Evolutionary conservation across 1,284 basidiomycete species (phyloP), one percentile per base, ranked within the genome.

Genomic region (Exobasidium rhododendri): DNA sequence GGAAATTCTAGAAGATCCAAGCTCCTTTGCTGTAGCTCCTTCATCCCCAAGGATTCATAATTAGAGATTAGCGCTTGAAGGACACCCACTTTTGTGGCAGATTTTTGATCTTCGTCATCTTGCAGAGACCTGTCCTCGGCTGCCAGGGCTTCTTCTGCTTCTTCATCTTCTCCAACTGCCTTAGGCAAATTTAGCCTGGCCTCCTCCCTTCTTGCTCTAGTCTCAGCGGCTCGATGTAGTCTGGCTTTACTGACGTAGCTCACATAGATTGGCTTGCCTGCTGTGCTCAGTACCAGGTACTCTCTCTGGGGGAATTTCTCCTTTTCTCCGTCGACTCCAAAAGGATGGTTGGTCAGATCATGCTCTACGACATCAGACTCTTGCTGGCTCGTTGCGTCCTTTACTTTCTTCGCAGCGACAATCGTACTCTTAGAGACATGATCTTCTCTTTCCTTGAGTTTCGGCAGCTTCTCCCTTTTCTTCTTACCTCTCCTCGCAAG

Each of bases 31-130:
- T 71, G 66, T 31, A 79, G 66, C 52, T 63, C 59, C 30, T 69
- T 67, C 7, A 73, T 70, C 4, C 74, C 71, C 49, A 78, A 75
- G 51, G 75, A 73, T 28, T 75, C 79, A 64, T 81, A 82, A 59
- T 82, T 80, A 11, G 93, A 94, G 56, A 98, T 88, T 6, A 98
- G 84, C 1, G 94, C 93, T 80, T 97, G 94, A 81, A 94, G 91
- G 45, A 98, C 87, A 26, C 92, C 94, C 74, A 94, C 89, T 26
- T 88, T 87, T 11, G 89, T 89, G 3, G 91, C 88, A 54, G 88
- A 83, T 64, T 90, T 83, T 26, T 82, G 80, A 55, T 77, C 75
- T 35, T 81, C 76, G 44, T 80, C 64, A 74, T 63, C 76, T n/a
- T 40, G 32, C 4, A 44, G n/a, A 4, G 52, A 55, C 13, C 26